Base-by-base conservation (phyloP, 2,329 filamentous ascomycete genomes). In the Fusarium siculi region DNA sequence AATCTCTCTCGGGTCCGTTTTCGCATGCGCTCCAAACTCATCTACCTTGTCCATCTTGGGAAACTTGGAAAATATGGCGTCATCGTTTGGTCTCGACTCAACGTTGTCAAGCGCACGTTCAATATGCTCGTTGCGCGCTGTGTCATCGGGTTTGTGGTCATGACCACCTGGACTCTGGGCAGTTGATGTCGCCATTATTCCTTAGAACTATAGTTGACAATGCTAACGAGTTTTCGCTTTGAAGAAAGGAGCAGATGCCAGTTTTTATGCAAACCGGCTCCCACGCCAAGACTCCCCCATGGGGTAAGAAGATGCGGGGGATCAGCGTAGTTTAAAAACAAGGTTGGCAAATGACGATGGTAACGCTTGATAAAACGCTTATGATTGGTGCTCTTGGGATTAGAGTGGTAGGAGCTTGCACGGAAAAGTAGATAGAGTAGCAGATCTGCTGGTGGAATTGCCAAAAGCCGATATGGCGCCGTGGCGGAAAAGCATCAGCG, bases 1-100 rank as follows among this genome's bases (percentile, higher is more conserved):
- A 30, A 75, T 75, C 28, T 75, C 73, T 52, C 61, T 59, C 8
- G 70, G 73, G 43, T 75, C 73, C 1, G 73, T 75, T 11, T 75
- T 75, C 2, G 67, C 62, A 42, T 75, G 73, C 2, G 73, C 73
- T 7, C 73, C 73, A 46, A 75, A 75, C 11, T 75, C 63, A 14
- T 75, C 73, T 4, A 75, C 73, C 12, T 75, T 75, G 4, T 75
- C 55, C 61, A 70, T 74, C 34, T 46, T 63, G 5, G 72, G 72
- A n/a, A 70, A 74, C 32, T 74, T 74, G 25, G 72, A 52, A 9
- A 69, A 70, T 1, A 60, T 9, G 5, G 55, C 50, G 30, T 74
- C 72, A 61, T 74, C 53, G 10, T 37, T 47, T 3, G 63, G 56
- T 8, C 42, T 44, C 1, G 72, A 73, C 21, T 74, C 72, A 32